Percentiles rank a stretch among this genome's conserved stretches.
These are phyloP conservation scores for Acmispon strigosus DNA, from an alignment of 306 rosid genomes.

Conservation along the genomic window DNA sequence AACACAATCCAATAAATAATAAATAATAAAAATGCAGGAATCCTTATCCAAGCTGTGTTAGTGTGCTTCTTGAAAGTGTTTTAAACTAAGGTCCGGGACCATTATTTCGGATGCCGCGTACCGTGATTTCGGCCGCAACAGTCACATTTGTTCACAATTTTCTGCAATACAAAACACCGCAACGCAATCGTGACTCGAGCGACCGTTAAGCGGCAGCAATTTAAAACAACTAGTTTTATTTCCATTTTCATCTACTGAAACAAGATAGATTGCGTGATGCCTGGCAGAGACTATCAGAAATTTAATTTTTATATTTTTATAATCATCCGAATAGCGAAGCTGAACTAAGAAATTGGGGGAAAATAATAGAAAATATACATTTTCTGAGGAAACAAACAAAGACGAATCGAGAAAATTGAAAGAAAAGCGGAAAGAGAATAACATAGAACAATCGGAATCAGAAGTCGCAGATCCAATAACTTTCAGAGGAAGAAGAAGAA, in stretches of 20 bases:
- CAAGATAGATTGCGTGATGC: background rate
- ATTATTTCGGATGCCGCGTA: too few relatives aligned
- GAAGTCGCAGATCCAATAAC: constrained; percentile 30
- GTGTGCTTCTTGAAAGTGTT: too few relatives aligned
- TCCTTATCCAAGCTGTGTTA: too few relatives aligned
- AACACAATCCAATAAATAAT: background rate
- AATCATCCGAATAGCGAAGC: background rate
- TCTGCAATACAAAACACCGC: too few relatives aligned
- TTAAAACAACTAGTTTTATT: too few relatives aligned
- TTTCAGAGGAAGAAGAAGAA: background rate
- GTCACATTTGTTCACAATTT: too few relatives aligned
- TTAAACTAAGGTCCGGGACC: too few relatives aligned
- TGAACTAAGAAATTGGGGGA: background rate
- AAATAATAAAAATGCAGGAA: background rate
- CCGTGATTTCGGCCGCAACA: too few relatives aligned
- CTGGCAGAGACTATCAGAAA: background rate
- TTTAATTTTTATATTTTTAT: too few relatives aligned
- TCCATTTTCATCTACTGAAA: background rate
- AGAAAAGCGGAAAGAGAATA: background rate
- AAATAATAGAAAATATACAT: background rate
- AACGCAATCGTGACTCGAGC: too few relatives aligned
- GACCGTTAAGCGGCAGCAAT: too few relatives aligned
- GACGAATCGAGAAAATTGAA: background rate
- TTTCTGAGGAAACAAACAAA: background rate
- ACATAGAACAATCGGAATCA: background rate